Evolutionary conservation across 2,329 filamentous ascomycete species (phyloP), one percentile per base, ranked within the genome.

Genomic region (Zymoseptoria ardabiliae): DNA sequence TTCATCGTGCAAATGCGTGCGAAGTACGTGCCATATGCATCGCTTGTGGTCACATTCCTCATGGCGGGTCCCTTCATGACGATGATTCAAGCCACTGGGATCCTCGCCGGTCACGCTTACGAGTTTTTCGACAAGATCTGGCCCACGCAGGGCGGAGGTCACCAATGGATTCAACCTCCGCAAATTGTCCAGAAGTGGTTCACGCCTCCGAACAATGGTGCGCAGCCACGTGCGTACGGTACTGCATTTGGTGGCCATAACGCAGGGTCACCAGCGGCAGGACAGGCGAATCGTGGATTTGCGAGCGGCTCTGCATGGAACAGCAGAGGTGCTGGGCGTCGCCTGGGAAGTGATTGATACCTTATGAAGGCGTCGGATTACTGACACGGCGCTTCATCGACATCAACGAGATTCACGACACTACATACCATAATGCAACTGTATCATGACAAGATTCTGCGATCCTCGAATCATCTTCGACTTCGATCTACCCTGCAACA

Each of bases 71-170:
- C 80, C 41, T 66, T 73, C 2, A 76, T 75, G 19, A 81, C 89
- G 10, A 71, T 89, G 58, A 69, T 86, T 3, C 86, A 95, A 70
- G 74, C 85, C 4, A 89, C 84, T 35, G 94, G 94, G n/a, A 80
- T 99, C 10, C 65, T 96, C 50, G 90, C 92, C 11, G 92, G 92
- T 4, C 94, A 99, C 73, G 70, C 94, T 20, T 96, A 91, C 75
- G 90, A 97, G 72, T 99, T 97, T 71, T 74, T 97, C 54, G 91
- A 89, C 2, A 84, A 90, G 54, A 81, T 97, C 50, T 97, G 91
- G 80, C 94, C 94, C 4, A 85, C 89, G 58, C 94, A 94, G 71
- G 93, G 91, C 30, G 89, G 90, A 58, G 94, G 94, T 0, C 80
- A 79, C 55, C 96, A 92, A 70, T 81, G 87, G 54, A 79, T 97